phyloP scores from a whole-genome alignment of 2,329 filamentous ascomycete species.

The Calonectria pteridis region DNA sequence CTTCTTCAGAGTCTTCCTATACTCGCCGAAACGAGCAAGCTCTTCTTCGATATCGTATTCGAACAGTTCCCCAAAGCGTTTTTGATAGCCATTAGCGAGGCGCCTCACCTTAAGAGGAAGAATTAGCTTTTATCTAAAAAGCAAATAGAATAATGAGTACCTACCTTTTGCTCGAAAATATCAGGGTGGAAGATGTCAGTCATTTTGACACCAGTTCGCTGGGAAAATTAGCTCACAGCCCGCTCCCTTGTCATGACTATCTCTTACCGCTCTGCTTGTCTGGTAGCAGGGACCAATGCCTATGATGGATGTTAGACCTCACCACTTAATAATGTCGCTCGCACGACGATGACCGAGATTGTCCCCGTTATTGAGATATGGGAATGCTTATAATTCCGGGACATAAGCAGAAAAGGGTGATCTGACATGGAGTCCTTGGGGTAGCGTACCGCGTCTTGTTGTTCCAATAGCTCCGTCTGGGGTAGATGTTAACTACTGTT shows the following conservation, averaged over 20 bases:
- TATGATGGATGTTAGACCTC: constrained; percentile 41
- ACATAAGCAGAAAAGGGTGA: constrained; percentile 27
- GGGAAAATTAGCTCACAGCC: constrained; percentile 39
- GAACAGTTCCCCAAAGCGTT: constrained; percentile 75
- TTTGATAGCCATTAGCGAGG: constrained; percentile 69
- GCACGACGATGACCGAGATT: constrained; percentile 27
- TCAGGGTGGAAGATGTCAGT: constrained; percentile 76
- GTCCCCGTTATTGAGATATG: constrained; percentile 30
- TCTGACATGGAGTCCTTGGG: constrained; percentile 31
- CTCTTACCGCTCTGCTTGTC: constrained; percentile 45
- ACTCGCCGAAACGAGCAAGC: constrained; percentile 70
- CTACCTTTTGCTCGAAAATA: constrained; percentile 76
- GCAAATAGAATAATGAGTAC: no score
- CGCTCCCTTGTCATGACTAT: constrained; percentile 29
- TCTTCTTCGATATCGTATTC: constrained; percentile 76
- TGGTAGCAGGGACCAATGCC: constrained; percentile 56
- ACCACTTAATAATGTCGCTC: constrained; percentile 35
- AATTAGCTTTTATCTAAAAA: no score
- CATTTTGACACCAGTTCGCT: constrained; percentile 75
- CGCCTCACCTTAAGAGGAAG: no score
- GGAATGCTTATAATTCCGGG: constrained; percentile 33
- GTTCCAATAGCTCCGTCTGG: constrained; percentile 50
- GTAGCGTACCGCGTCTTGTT: constrained; percentile 51
- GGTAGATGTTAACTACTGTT: constrained; percentile 44
- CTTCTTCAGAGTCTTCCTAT: constrained; percentile 62